phyloP scores from a whole-genome alignment of 140 eudicot genomes.

The Flaveria floridana region DNA sequence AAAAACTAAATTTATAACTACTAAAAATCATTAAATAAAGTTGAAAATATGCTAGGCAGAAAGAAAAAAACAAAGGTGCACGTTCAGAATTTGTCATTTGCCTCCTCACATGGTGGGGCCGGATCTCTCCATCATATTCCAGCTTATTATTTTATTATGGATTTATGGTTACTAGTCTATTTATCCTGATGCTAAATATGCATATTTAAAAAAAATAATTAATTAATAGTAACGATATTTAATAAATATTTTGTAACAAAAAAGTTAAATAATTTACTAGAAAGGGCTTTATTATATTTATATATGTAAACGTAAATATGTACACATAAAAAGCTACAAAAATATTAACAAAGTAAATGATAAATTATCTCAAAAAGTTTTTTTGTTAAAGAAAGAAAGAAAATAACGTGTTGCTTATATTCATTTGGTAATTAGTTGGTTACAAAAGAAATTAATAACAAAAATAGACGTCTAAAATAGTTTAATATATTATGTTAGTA shows the following conservation, averaged over 20 bases:
- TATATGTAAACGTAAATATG: not conserved
- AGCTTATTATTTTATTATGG: not conserved
- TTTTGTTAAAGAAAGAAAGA: no score
- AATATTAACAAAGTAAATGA: not conserved
- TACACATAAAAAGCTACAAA: not conserved
- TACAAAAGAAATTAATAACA: no score
- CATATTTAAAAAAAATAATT: not conserved
- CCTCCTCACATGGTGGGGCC: conserved; percentile 27
- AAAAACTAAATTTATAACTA: not conserved
- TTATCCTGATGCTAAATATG: not conserved
- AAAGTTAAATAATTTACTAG: no score
- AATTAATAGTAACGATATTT: not conserved
- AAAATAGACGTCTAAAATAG: no score
- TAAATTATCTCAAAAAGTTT: not conserved
- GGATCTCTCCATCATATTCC: not conserved
- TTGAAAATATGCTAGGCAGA: no score
- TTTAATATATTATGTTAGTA: no score
- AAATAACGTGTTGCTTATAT: no score
- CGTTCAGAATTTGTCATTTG: conserved; percentile 25
- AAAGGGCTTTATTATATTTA: no score
- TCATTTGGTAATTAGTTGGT: no score
- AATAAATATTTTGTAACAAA: no score
- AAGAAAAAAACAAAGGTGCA: conserved; percentile 20
- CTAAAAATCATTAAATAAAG: no score
- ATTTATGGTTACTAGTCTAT: not conserved